Base-by-base conservation (phyloP, 495 filamentous ascomycete genomes). In the Penicillium cinerascens region DNA sequence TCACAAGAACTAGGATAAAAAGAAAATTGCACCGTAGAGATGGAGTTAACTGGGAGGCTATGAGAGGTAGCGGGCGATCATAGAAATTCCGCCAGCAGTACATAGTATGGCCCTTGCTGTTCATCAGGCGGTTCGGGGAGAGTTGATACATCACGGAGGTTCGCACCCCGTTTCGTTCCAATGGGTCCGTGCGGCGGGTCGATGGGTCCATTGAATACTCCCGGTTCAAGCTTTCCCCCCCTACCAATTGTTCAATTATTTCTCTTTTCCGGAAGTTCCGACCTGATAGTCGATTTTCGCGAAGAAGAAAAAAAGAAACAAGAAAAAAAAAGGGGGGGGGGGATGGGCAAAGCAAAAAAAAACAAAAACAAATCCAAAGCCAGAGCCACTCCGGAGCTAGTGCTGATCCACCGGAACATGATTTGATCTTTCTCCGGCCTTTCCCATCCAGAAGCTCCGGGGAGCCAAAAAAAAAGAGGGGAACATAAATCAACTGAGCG, bases 141-240 rank as follows among this genome's bases (percentile, higher is more conserved):
- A 38, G 29, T 48, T 48, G 52, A 54, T 54, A 49, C 27, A 54
- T 54, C 52, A 49, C 15, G 13, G n/a, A 47, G 38, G 36, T 52
- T 52, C 42, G 50, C 45, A 21, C 35, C n/a, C 26, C 44, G 27
- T 29, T 29, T 29, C 7, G 29, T 22, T 40, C 37, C n/a, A n/a
- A 40, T 40, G 37, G 37, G 43, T 23, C 43, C 43, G 43, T 45
- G 43, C 22, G 23, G 10, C 9, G 23, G 13, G 42, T 23, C 22
- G 22, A 26, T 15, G 4, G 46, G 16, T 22, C 20, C 35, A 48
- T 22, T 7, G 4, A 17, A 49, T 33, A 29, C 13, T 3, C 9
- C 27, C 9, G 27, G 27, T 29, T 8, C 27, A 29, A 29, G 27
- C 27, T 29, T n/a, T n/a, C n/a, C n/a, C n/a, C 22, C 22, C 22